Evolutionary conservation across 257 asterid species (phyloP), one percentile per base, ranked within the genome.

Genomic region (Primulina eburnea): DNA sequence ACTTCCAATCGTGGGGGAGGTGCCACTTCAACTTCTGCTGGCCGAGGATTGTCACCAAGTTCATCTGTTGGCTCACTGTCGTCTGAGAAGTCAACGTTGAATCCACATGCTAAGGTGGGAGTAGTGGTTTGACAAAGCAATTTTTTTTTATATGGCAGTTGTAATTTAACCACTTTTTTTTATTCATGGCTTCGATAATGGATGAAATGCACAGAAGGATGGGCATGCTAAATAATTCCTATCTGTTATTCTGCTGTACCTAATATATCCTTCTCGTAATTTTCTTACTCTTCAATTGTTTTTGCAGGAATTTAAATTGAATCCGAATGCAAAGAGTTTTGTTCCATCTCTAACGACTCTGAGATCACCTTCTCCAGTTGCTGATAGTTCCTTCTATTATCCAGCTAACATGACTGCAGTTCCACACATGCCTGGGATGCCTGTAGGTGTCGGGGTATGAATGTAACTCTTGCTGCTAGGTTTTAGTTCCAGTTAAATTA

Each of bases 61-160:
- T 91, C 99, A 65, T 91, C 98, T 32, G 81, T 84, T 74, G 84
- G 92, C 82, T 94, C 99, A 7, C 71, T 91, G 73, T 74, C 98
- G 61, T 91, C 97, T 29, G 99, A 94, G 77, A 94, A 89, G 80
- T 91, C 98, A 57, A 79, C 86, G 6, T 76, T 94, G 64, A 94
- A 94, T 76, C 99, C 99, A 64, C 70, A 89, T 77, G 98, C 99
- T 71, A 94, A 94, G 97, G 99, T 91, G 71, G 64, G 74, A 63
- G 35, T 65, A 32, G 30, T 29, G 52, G 26, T 50, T 73, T 67
- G 17, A 43, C 14, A 43, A 43, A 43, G 6, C 17, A 10, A 38
- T 10, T 38, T 47, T 43, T 43, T 43, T 43, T 43, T 0, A 43
- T 43, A 33, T 43, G 43, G 18, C 21, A 14, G 38, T 68, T 40